These are phyloP conservation scores for Phytophthora tubulina DNA, from an alignment of 352 stramenopile species.

Conservation along the genomic window DNA sequence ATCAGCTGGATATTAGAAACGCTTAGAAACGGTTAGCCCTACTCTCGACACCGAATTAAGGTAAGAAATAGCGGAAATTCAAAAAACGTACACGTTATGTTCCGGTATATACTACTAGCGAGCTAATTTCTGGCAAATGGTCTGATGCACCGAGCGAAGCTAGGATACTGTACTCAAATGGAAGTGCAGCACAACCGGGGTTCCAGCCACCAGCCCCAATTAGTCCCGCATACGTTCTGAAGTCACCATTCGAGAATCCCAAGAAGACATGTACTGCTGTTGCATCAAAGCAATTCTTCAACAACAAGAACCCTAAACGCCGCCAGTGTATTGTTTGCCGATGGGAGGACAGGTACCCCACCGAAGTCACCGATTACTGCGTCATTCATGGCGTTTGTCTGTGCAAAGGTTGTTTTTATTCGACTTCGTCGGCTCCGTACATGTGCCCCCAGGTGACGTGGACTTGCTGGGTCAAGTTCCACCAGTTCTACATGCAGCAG, in stretches of 20 bases:
- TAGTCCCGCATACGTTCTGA: not conserved
- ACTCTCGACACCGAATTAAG: too few relatives aligned
- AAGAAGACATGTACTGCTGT: slow-evolving; percentile 4
- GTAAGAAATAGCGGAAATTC: too few relatives aligned
- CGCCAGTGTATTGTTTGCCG: slow-evolving; percentile 3
- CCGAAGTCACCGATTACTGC: slow-evolving; percentile 5
- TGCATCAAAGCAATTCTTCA: slow-evolving; percentile 9
- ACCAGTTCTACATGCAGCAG: too few relatives aligned
- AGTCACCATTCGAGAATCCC: not conserved
- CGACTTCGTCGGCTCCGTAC: not conserved
- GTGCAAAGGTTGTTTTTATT: not conserved
- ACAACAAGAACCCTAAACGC: not conserved
- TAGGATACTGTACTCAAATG: not conserved
- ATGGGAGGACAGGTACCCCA: slow-evolving; percentile 14
- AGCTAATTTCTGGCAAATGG: slow-evolving; percentile 14
- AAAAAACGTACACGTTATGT: too few relatives aligned
- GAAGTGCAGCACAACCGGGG: not conserved
- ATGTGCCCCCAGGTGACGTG: not conserved
- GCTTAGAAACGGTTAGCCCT: too few relatives aligned
- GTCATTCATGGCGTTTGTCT: slow-evolving; percentile 6
- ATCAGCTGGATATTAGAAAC: too few relatives aligned
- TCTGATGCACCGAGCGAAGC: slow-evolving; percentile 9
- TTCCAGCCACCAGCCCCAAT: not conserved
- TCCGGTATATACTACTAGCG: too few relatives aligned
- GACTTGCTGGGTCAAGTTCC: not conserved